Evolutionary conservation across 129 eudicot genomes (phyloP), one percentile per base, ranked within the genome.

Genomic region (Helianthus tuberosus): DNA sequence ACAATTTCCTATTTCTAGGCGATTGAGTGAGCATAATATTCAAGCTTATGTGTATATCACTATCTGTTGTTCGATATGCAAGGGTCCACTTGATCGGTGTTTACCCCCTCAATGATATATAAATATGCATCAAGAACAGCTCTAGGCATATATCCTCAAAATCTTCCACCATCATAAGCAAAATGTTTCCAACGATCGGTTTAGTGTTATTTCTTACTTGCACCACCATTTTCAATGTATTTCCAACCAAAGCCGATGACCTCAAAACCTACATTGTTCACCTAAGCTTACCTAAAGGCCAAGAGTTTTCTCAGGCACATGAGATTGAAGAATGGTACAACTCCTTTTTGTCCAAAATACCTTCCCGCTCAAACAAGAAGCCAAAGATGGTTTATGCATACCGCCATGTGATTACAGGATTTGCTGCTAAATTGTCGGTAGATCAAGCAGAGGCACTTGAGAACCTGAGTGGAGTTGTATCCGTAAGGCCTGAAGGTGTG

Each of bases 181-280:
- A 51, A 69, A 68, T 68, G 72, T 27, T 27, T 59, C 39, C 59
- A 25, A 49, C 59, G 5, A 27, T 48, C 13, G 11, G 55, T 68
- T 48, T 46, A 23, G 55, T 68, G 55, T 68, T 68, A 25, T 2
- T 68, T 68, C 25, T 35, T 43, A 16, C 55, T 68, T 68, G 39
- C 72, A 46, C 60, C 29, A 7, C 32, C 29, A 54, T 54, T 6
- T 16, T 54, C 29, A 54, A 54, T 7, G 25, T 3, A 6, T 27
- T 67, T 6, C 17, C 20, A 6, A 49, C 59, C 44, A 48, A 48
- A 13, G 72, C 27, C 25, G 11, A 48, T 47, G 11, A 25, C 17
- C 41, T 25, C 43, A 49, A 68, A 68, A 84, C 82, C 13, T 80
- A 80, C 74, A 76, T 84, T 4, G 88, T 84, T 59, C 82, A 76